Conservation (phyloP, 768 basidiomycete species). For the Rhizopogon rudus region DNA sequence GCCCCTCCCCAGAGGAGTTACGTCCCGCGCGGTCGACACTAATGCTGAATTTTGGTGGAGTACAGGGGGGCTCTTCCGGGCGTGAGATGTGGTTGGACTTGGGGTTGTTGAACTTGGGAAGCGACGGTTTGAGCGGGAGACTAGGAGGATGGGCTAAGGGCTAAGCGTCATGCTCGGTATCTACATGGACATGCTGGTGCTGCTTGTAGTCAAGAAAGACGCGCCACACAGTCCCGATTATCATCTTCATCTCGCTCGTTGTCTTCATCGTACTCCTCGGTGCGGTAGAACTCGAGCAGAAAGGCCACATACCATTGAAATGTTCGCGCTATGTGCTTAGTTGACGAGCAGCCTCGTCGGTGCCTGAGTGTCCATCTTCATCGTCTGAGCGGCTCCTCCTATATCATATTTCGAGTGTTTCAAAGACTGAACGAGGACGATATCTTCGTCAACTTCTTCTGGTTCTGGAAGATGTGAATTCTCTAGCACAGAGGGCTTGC, state of each 20-base stretch:
- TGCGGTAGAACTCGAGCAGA: slow-evolving; percentile 22
- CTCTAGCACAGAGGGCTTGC: slow-evolving; percentile 4
- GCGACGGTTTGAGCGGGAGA: not conserved
- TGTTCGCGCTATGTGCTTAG: slow-evolving; percentile 26
- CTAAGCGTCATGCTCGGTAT: not conserved
- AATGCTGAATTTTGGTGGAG: slow-evolving; percentile 1
- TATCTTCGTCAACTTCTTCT: slow-evolving; percentile 42
- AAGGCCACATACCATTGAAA: slow-evolving; percentile 26
- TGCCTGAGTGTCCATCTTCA: slow-evolving; percentile 11
- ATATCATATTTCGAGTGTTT: slow-evolving; percentile 58
- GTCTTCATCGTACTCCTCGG: slow-evolving; percentile 14
- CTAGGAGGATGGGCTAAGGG: not conserved
- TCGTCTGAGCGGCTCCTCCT: slow-evolving; percentile 42
- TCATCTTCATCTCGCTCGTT: slow-evolving; percentile 22
- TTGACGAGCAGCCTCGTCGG: slow-evolving; percentile 3
- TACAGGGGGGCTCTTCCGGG: slow-evolving; percentile 8
- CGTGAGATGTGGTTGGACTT: not conserved
- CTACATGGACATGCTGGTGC: not conserved
- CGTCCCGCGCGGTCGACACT: slow-evolving; percentile 11
- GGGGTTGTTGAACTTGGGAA: not conserved
- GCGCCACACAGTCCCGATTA: slow-evolving; percentile 12
- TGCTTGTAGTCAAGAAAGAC: not conserved
- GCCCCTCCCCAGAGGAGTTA: slow-evolving; percentile 39
- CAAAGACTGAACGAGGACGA: slow-evolving; percentile 56
- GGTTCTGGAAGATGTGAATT: slow-evolving; percentile 18